A percentile compares a stretch with the other conserved stretches of the same genome.
Conservation (phyloP, 1,139 yeast species). For the Pichia terricola region DNA sequence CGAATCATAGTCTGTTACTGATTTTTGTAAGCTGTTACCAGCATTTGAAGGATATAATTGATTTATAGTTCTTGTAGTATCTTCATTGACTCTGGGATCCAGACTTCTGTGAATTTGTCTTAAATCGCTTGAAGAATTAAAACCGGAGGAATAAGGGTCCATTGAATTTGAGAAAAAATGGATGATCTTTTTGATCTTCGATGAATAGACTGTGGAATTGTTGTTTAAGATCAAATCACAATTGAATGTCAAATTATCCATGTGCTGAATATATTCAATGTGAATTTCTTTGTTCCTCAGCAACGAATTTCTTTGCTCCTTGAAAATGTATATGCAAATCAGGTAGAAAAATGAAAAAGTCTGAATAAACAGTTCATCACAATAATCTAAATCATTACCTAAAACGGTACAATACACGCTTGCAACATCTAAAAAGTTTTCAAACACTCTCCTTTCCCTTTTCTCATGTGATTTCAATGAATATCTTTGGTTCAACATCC, state of each 20-base stretch:
- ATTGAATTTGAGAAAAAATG: neutral
- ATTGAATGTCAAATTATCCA: neutral
- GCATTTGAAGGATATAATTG: constrained; percentile 5
- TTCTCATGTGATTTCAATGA: too few relatives aligned
- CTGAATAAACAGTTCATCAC: constrained; percentile 8
- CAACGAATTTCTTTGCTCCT: neutral
- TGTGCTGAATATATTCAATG: neutral
- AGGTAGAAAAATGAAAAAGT: constrained; percentile 8
- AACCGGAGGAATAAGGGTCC: neutral
- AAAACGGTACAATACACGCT: neutral
- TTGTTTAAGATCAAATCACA: too few relatives aligned
- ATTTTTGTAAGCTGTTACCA: neutral
- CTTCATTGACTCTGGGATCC: constrained; percentile 3
- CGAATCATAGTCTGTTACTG: neutral
- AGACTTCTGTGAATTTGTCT: neutral
- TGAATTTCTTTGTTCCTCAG: too few relatives aligned
- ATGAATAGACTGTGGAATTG: neutral
- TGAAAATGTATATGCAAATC: constrained; percentile 5
- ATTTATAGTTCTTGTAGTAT: constrained; percentile 2
- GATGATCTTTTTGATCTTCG: neutral
- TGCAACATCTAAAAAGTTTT: neutral
- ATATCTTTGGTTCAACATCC: too few relatives aligned
- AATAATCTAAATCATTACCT: constrained; percentile 3
- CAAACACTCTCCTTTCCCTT: neutral
- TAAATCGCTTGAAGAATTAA: neutral